Percentiles rank a stretch among this genome's conserved stretches.
Evolutionary conservation across 2,329 filamentous ascomycete genomes (phyloP).

Genomic region (Escovopsis sp.): DNA sequence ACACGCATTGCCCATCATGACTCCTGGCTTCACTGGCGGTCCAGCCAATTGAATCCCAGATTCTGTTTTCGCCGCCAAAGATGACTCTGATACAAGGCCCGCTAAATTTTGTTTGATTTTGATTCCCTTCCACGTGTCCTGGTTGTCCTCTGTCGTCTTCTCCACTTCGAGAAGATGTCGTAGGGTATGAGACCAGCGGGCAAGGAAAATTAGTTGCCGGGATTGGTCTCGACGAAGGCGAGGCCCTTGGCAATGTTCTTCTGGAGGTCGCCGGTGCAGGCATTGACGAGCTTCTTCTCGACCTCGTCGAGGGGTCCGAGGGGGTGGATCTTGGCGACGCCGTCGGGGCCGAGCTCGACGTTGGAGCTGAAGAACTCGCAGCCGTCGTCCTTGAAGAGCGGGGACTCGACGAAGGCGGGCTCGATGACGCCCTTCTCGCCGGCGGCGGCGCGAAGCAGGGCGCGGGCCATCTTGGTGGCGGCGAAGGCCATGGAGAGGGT

Average conservation of each 20-base stretch:
- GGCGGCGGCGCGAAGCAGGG: conserved; percentile 78
- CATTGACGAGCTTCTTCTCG: conserved; percentile 84
- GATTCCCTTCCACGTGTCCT: conserved; percentile 1
- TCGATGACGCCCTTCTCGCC: conserved; percentile 92
- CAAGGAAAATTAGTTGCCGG: conserved; percentile 34
- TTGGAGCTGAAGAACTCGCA: conserved; percentile 92
- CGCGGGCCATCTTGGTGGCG: conserved; percentile 72
- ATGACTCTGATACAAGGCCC: neutral
- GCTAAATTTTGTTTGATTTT: neutral
- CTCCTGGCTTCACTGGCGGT: conserved; percentile 1
- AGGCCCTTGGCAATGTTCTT: conserved; percentile 93
- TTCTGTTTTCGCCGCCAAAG: conserved; percentile 1
- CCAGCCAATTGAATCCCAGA: conserved; percentile 3
- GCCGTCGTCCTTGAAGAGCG: conserved; percentile 96
- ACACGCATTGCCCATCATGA: conserved; percentile 4
- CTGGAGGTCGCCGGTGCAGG: conserved; percentile 68
- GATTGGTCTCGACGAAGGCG: conserved; percentile 42
- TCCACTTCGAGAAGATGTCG: neutral
- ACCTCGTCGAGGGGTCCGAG: conserved; percentile 70
- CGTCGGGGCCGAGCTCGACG: conserved; percentile 91
- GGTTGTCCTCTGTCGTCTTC: conserved; percentile 1
- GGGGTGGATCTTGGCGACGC: conserved; percentile 84
- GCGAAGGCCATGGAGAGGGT: conserved; percentile 99
- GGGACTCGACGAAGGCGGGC: conserved; percentile 93
- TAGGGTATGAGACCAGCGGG: too few species aligned